Percentiles rank a stretch among this genome's conserved stretches.
These are phyloP conservation scores for Alloteropsis semialata DNA, from an alignment of 176 grass and related monocot species.

Conservation along the genomic window DNA sequence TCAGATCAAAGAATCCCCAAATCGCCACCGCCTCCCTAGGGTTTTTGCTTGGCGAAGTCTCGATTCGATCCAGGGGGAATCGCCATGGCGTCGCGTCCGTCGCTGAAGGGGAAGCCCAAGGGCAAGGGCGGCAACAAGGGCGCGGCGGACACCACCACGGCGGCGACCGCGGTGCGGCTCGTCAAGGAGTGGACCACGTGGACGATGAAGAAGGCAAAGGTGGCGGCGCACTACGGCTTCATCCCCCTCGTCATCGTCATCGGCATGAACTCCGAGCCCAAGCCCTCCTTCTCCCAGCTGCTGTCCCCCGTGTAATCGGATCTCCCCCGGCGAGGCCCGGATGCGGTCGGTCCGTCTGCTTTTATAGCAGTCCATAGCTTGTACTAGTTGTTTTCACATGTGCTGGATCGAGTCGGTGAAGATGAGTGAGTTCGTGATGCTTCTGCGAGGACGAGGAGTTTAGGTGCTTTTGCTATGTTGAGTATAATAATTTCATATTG, in stretches of 20 bases:
- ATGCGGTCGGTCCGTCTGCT: conserved; percentile 15
- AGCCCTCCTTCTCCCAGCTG: conserved; percentile 61
- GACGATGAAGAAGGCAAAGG: conserved; percentile 85
- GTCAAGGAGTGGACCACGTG: conserved; percentile 79
- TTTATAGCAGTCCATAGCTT: background rate
- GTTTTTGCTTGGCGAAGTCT: conserved; percentile 16
- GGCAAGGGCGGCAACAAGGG: conserved; percentile 44
- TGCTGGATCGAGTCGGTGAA: conserved; percentile 9
- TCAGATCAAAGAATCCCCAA: conserved; percentile 11
- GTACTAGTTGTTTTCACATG: background rate
- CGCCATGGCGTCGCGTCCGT: conserved; percentile 55
- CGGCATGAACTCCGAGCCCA: conserved; percentile 85
- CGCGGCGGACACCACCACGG: background rate
- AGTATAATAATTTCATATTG: conserved; percentile 26
- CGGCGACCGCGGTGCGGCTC: conserved; percentile 29
- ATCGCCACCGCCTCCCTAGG: conserved; percentile 33
- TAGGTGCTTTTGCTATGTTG: background rate
- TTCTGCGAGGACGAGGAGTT: background rate
- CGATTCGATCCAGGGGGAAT: background rate
- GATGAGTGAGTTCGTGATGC: background rate
- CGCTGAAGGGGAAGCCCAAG: conserved; percentile 43
- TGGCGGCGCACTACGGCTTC: conserved; percentile 83
- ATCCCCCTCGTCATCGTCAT: conserved; percentile 84
- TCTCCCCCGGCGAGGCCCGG: background rate
- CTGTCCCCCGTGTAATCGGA: conserved; percentile 61